Conservation (phyloP, 208 protist genomes). For the Lotmaria passim region DNA sequence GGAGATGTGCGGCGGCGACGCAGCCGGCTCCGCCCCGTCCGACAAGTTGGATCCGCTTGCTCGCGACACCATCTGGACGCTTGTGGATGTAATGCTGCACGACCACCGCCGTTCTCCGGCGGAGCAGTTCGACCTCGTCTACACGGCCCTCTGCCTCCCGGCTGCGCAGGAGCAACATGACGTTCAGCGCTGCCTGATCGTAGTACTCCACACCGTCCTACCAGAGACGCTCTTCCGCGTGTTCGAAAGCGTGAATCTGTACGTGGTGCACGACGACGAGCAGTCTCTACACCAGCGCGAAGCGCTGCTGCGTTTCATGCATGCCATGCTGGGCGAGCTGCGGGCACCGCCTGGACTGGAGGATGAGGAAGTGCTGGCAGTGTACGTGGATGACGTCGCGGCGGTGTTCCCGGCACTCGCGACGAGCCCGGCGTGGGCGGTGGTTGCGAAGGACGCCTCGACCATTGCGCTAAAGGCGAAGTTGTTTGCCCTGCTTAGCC, state of each 20-base stretch:
- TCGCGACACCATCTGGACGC: constrained; percentile 25
- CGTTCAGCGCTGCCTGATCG: constrained; percentile 63
- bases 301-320: constrained; percentile 46
- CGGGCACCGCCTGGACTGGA: constrained; percentile 42
- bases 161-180: constrained; percentile 34
- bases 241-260: constrained; percentile 64
- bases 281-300: constrained; percentile 33
- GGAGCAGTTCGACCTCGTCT: constrained; percentile 84
- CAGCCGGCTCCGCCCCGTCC: neutral
- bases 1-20: constrained; percentile 50
- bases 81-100: constrained; percentile 65
- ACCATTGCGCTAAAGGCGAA: constrained; percentile 63
- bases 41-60: constrained; percentile 3
- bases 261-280: constrained; percentile 41
- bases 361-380: constrained; percentile 70
- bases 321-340: constrained; percentile 61
- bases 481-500: constrained; percentile 62
- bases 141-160: constrained; percentile 78
- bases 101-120: constrained; percentile 52
- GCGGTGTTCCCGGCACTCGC: constrained; percentile 53
- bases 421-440: constrained; percentile 50
- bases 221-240: constrained; percentile 72
- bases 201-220: constrained; percentile 70
- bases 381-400: constrained; percentile 76
- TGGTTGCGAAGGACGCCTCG: constrained; percentile 45